A percentile compares a stretch with the other conserved stretches of the same genome.
These are phyloP conservation scores for Acidomyces sp. DNA, from an alignment of 495 filamentous ascomycete species.

Conservation along the genomic window DNA sequence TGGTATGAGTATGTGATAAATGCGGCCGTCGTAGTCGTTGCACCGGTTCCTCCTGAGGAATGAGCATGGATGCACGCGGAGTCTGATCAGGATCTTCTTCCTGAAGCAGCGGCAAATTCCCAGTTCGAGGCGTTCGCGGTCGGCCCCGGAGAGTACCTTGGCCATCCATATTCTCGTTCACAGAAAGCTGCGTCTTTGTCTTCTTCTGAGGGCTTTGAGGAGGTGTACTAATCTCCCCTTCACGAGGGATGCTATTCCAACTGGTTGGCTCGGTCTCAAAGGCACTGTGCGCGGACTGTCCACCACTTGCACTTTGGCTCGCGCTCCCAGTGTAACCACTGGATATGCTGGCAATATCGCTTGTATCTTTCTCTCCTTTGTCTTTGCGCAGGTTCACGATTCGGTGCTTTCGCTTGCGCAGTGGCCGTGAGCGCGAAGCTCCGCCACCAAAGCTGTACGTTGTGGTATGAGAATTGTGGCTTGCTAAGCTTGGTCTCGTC, in stretches of 20 bases:
- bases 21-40: not conserved
- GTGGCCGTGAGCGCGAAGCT: slow-evolving; percentile 47
- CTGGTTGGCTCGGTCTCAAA: slow-evolving; percentile 33
- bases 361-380: slow-evolving; percentile 25
- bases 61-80: slow-evolving; percentile 14
- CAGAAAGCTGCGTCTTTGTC: slow-evolving; percentile 20
- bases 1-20: slow-evolving; percentile 8
- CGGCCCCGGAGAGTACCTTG: slow-evolving; percentile 9
- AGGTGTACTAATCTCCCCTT: slow-evolving; percentile 42
- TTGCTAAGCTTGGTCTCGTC: slow-evolving; percentile 26
- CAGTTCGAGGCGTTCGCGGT: slow-evolving; percentile 21
- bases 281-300: slow-evolving; percentile 12
- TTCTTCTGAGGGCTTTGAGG: slow-evolving; percentile 31
- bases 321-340: slow-evolving; percentile 23
- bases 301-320: slow-evolving; percentile 40
- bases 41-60: slow-evolving; percentile 1
- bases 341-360: slow-evolving; percentile 21
- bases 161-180: slow-evolving; percentile 3
- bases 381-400: slow-evolving; percentile 76
- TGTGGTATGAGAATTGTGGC: slow-evolving; percentile 26
- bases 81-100: slow-evolving; percentile 10
- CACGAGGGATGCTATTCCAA: slow-evolving; percentile 30
- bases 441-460: slow-evolving; percentile 53
- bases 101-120: not conserved
- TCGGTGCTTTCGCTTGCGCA: slow-evolving; percentile 77